Evolutionary conservation across 179 eudicot species (phyloP).

Genomic region (Patellifolia procumbens): DNA sequence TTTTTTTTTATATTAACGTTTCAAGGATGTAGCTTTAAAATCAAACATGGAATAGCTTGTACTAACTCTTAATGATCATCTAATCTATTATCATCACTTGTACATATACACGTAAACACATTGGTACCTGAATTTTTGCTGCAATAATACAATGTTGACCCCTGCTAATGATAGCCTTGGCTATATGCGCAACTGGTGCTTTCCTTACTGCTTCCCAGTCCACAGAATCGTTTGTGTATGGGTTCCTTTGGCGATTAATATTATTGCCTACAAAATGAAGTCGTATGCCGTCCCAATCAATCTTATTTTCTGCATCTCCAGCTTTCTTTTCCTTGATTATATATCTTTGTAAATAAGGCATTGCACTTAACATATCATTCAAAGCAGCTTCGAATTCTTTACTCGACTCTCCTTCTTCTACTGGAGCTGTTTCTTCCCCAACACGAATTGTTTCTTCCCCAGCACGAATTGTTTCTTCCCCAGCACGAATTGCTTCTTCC

Average conservation of each 20-base stretch:
- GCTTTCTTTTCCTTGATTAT: conserved; percentile 23
- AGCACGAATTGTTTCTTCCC: no score
- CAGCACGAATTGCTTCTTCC: no score
- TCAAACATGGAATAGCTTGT: no score
- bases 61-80: no score
- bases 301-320: not conserved
- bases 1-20: no score
- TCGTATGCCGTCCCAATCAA: conserved; percentile 38
- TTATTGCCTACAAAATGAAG: conserved; percentile 19
- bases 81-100: no score
- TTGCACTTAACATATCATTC: conserved; percentile 15
- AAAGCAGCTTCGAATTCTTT: conserved; percentile 24
- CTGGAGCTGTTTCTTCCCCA: conserved; percentile 13
- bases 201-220: conserved; percentile 73
- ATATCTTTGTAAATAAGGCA: conserved; percentile 3
- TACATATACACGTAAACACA: not conserved
- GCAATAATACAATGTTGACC: conserved; percentile 76
- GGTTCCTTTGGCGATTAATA: conserved; percentile 29
- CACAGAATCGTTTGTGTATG: conserved; percentile 51
- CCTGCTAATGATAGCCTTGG: conserved; percentile 50
- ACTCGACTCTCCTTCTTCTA: not conserved
- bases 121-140: conserved; percentile 58
- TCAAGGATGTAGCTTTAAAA: no score
- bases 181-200: conserved; percentile 55
- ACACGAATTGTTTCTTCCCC: no score